phyloP scores from a whole-genome alignment of 257 asterid genomes.

The Solanum etuberosum region DNA sequence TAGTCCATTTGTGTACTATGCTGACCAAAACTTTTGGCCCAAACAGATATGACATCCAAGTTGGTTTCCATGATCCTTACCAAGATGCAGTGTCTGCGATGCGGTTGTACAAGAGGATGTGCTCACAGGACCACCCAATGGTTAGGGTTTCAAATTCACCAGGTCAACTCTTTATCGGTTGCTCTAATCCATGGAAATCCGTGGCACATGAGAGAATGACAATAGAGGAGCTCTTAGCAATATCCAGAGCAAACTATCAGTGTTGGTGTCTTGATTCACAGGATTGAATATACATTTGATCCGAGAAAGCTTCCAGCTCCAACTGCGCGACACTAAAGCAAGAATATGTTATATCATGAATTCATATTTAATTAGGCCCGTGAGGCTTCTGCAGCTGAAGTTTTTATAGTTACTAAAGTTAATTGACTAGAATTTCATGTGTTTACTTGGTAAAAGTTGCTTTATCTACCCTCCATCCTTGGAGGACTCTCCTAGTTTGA shows the following conservation, averaged over 20 bases:
- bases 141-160: background rate
- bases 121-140: background rate
- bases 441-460: background rate
- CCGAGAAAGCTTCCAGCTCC: background rate
- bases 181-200: background rate
- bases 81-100: background rate
- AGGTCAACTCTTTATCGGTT: background rate
- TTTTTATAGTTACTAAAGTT: background rate
- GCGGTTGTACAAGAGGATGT: background rate
- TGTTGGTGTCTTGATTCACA: background rate
- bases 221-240: background rate
- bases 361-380: background rate
- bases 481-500: background rate
- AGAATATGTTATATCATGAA: background rate
- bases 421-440: background rate
- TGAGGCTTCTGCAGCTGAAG: background rate
- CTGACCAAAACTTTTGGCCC: background rate
- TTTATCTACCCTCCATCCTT: background rate
- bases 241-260: background rate
- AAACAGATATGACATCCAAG: background rate
- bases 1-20: background rate
- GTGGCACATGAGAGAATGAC: background rate
- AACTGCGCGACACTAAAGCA: background rate
- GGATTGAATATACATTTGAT: background rate
- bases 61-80: background rate